phyloP scores from a whole-genome alignment of 257 asterid genomes.

The Jasminum sambac region DNA sequence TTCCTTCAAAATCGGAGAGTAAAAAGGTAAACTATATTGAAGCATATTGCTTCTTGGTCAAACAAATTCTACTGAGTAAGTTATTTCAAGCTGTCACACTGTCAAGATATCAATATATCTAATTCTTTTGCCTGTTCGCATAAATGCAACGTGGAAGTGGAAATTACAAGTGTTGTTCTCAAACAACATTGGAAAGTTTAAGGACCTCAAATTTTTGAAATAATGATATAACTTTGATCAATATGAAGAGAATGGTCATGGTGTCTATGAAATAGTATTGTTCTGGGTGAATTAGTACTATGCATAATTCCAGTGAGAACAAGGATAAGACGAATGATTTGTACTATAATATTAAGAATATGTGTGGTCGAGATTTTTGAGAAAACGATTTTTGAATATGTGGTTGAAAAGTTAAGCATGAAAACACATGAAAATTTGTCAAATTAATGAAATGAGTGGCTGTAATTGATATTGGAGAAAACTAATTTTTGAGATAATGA shows the following conservation, averaged over 20 bases:
- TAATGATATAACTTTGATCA: background rate
- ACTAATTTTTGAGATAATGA: no score
- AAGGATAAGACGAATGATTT: background rate
- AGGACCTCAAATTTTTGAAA: background rate
- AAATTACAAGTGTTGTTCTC: background rate
- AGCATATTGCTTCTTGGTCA: background rate
- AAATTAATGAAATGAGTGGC: no score
- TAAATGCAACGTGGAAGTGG: background rate
- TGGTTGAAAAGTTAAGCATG: background rate
- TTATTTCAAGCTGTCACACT: background rate
- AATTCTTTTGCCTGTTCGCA: background rate
- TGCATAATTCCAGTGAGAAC: background rate
- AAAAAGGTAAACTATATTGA: slow-evolving; percentile 65
- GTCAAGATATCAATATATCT: background rate
- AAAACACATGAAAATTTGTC: no score
- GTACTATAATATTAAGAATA: background rate
- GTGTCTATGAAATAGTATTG: background rate
- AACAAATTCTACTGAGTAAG: background rate
- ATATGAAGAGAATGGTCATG: background rate
- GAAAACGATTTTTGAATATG: background rate
- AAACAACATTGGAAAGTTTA: background rate
- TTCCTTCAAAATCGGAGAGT: slow-evolving; percentile 93
- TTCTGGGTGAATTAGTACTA: background rate
- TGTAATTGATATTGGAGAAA: no score
- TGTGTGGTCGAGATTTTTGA: background rate